Conservation (phyloP, 2,329 filamentous ascomycete species). For the Mollisia scopiformis region DNA sequence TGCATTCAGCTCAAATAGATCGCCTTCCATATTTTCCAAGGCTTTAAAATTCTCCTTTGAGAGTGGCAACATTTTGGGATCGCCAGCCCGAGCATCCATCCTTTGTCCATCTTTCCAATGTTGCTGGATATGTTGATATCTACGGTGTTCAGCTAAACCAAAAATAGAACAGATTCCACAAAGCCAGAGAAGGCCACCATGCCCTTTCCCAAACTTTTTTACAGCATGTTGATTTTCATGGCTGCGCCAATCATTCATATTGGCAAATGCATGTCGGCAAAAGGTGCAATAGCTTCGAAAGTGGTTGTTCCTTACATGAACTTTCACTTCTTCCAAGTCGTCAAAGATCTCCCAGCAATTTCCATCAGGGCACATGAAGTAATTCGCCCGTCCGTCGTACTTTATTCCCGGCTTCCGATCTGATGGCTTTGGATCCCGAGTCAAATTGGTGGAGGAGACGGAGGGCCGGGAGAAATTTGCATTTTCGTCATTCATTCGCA, state of each 20-base stretch:
- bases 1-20: background rate
- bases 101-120: background rate
- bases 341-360: background rate
- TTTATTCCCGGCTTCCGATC: background rate
- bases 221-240: background rate
- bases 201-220: background rate
- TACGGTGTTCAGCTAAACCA: background rate
- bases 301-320: background rate
- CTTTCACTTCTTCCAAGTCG: background rate
- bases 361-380: background rate
- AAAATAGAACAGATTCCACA: constrained; percentile 1
- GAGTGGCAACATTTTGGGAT: background rate
- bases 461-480: too few relatives aligned
- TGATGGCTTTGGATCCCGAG: too few relatives aligned
- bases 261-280: background rate
- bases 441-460: background rate
- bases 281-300: background rate
- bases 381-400: background rate
- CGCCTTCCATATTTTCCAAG: background rate
- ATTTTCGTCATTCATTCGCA: too few relatives aligned
- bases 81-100: background rate
- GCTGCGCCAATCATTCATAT: background rate
- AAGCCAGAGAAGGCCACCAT: background rate
- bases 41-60: background rate
- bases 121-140: background rate